Percentiles rank a stretch among this genome's conserved stretches.
Conservation (phyloP, 805 yeast species). For the Kluyveromyces aestuarii region DNA sequence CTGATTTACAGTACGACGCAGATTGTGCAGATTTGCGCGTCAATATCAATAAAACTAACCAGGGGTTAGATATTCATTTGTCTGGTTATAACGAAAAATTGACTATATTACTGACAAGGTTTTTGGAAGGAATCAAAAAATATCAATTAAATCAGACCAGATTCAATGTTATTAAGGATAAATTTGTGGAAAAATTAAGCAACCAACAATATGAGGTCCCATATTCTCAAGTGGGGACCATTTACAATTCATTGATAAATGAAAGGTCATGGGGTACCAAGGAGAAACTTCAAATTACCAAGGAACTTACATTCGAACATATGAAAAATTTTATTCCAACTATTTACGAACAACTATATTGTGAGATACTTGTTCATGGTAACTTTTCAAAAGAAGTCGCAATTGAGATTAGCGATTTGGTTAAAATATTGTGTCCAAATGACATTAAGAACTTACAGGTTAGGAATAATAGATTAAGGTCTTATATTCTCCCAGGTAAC, state of each 20-base stretch:
- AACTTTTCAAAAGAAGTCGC: slow-evolving; percentile 54
- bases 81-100: slow-evolving; percentile 83
- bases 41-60: slow-evolving; percentile 48
- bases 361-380: slow-evolving; percentile 72
- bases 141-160: slow-evolving; percentile 48
- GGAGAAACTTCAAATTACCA: slow-evolving; percentile 47
- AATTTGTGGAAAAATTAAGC: slow-evolving; percentile 47
- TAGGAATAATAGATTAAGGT: slow-evolving; percentile 27
- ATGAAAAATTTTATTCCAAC: slow-evolving; percentile 42
- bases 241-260: slow-evolving; percentile 54
- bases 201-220: slow-evolving; percentile 72
- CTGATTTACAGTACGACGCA: slow-evolving; percentile 74
- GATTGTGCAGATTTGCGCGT: slow-evolving; percentile 67
- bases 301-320: slow-evolving; percentile 39
- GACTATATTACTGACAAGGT: slow-evolving; percentile 48
- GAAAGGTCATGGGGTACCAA: slow-evolving; percentile 60
- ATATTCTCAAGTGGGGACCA: slow-evolving; percentile 62
- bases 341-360: slow-evolving; percentile 49
- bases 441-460: slow-evolving; percentile 27
- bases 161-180: slow-evolving; percentile 60
- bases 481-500: slow-evolving; percentile 34
- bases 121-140: slow-evolving; percentile 43
- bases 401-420: slow-evolving; percentile 35
- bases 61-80: slow-evolving; percentile 60
- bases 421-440: slow-evolving; percentile 38